Evolutionary conservation across 208 protist genomes (phyloP), one percentile per base, ranked within the genome.

Genomic region (Crithidia brevicula): DNA sequence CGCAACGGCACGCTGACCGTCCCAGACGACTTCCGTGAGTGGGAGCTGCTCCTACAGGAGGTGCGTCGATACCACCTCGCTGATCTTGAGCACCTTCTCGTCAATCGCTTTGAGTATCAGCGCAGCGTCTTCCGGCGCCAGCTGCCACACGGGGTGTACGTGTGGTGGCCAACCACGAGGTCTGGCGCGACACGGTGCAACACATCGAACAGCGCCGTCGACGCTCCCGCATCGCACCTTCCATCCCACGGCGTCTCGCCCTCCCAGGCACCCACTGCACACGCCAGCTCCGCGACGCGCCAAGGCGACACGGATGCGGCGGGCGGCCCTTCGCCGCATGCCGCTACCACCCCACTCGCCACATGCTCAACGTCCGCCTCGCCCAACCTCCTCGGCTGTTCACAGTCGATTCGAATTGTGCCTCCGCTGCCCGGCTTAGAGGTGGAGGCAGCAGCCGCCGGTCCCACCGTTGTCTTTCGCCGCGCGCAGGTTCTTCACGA

Each of bases 41-140:
- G 85, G 88, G 81, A 87, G 38, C 67, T 81, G 56, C 73, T 94
- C 13, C 76, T 86, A 30, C 71, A 86, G 47, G 83, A 90, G 45
- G 73, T 74, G 22, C 62, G 68, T 18, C 77, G 58, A 43, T 88
- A 79, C 64, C 60, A 85, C 36, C 71, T 93, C 16, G 31, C 67
- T 28, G 68, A 72, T 34, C 51, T 90, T 40, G 80, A 81, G 46
- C 30, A 77, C 11, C 46, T 59, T 10, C 71, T 93, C 15, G 36
- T 84, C 27, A 64, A 56, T n/a, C 18, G 58, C 43, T 91, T 86
- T 72, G 79, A 83, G 52, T 94, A 89, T 62, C 88, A 89, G 56
- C 77, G 78, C 6, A 68, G 57, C 49, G 46, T 82, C 20, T 88
- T 94, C 43, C 75, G 78, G 1, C 74, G 74, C 3, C 64, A 80